These are phyloP conservation scores for Neurospora sp. DNA, from an alignment of 495 filamentous ascomycete genomes.

Conservation along the genomic window DNA sequence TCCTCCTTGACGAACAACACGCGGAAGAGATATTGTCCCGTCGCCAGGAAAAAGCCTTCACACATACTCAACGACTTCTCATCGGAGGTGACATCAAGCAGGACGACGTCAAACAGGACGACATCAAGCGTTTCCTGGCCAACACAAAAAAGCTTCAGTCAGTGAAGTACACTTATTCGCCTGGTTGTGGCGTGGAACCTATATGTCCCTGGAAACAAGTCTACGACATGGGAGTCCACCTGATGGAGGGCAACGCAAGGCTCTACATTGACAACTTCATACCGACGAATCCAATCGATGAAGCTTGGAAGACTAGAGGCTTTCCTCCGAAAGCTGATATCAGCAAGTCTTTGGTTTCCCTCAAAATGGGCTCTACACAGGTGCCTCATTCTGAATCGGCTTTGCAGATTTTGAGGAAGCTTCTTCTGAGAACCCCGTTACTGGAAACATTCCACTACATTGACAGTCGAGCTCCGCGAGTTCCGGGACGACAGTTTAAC, in stretches of 20 bases:
- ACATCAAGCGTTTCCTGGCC: neutral
- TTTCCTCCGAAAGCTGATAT: neutral
- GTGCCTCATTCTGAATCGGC: constrained; percentile 15
- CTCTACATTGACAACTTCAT: neutral
- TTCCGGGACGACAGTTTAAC: constrained; percentile 16
- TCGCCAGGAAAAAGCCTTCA: constrained; percentile 8
- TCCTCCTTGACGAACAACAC: constrained; percentile 8
- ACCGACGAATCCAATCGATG: neutral
- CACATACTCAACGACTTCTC: constrained; percentile 17
- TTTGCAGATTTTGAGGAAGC: constrained; percentile 16
- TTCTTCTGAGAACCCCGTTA: constrained; percentile 13
- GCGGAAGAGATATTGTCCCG: constrained; percentile 9
- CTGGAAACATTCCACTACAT: constrained; percentile 18
- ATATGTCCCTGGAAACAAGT: neutral
- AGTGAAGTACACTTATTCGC: neutral
- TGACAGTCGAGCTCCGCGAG: constrained; percentile 8
- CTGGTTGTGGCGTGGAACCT: neutral
- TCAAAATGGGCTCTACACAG: constrained; percentile 14
- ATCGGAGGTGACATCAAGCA: neutral
- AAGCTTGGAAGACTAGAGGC: neutral
- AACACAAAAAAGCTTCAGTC: neutral
- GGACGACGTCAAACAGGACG: neutral
- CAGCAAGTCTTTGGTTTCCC: constrained; percentile 5
- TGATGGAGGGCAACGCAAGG: neutral
- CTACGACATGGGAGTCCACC: neutral